phyloP scores from a whole-genome alignment of 345 rosid species.

The Gossypium stocksii region DNA sequence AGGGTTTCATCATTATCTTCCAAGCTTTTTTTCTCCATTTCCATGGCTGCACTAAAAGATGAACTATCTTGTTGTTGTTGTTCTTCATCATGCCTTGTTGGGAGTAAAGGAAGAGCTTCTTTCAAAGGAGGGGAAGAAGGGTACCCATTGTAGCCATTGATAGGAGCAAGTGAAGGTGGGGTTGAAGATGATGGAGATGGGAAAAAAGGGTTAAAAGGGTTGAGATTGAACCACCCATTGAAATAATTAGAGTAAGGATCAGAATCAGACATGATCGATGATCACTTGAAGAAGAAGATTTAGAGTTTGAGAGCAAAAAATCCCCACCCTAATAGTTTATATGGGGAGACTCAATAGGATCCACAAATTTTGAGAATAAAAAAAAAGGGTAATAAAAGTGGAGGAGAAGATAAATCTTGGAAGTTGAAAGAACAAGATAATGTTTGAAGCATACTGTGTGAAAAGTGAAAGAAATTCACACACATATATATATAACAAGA shows the following conservation, averaged over 20 bases:
- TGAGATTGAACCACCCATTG: constrained; percentile 45
- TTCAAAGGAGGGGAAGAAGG: constrained; percentile 72
- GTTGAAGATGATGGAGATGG: constrained; percentile 32
- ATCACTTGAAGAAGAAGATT: constrained; percentile 10
- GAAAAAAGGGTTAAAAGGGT: constrained; percentile 27
- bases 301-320: constrained; percentile 10
- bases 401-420: constrained; percentile 42
- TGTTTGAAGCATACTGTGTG: constrained; percentile 29
- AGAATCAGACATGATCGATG: constrained; percentile 42
- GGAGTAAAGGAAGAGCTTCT: constrained; percentile 95
- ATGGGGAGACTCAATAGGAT: constrained; percentile 17
- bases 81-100: constrained; percentile 42
- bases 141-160: constrained; percentile 8
- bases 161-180: constrained; percentile 27
- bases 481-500: too few species aligned
- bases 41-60: constrained; percentile 32
- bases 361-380: constrained; percentile 29
- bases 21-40: constrained; percentile 33
- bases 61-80: constrained; percentile 14
- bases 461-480: not conserved
- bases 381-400: constrained; percentile 27
- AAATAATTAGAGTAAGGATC: constrained; percentile 54
- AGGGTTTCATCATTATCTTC: constrained; percentile 35
- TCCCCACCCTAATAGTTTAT: constrained; percentile 10
- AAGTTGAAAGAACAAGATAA: constrained; percentile 42